Conservation (phyloP, 1,284 basidiomycete species). For the Malassezia sympodialis region DNA sequence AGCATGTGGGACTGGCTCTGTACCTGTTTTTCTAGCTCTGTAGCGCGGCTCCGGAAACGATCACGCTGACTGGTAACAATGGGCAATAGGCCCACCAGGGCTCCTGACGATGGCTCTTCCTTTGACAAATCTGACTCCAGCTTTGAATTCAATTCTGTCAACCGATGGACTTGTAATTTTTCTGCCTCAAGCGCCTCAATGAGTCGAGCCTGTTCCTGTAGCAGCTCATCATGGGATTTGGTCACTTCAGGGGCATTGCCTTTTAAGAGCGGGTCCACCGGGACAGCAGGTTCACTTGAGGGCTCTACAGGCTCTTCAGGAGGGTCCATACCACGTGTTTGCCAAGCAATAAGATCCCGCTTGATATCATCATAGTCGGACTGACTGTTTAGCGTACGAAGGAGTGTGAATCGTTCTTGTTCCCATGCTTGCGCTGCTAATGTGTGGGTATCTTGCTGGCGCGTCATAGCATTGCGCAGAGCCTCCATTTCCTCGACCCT, state of each 20-base stretch:
- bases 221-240: no score
- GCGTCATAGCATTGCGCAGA: conserved; percentile 56
- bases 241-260: not conserved
- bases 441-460: conserved; percentile 59
- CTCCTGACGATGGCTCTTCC: not conserved
- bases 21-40: conserved; percentile 89
- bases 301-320: not conserved
- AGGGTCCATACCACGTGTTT: not conserved
- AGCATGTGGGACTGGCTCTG: conserved; percentile 86
- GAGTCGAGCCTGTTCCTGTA: not conserved
- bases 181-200: not conserved
- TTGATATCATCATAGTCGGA: conserved; percentile 70
- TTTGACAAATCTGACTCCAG: conserved; percentile 71
- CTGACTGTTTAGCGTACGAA: conserved; percentile 20
- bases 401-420: conserved; percentile 68
- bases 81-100: conserved; percentile 21
- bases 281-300: not conserved
- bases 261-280: not conserved
- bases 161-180: conserved; percentile 28
- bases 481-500: not conserved
- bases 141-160: conserved; percentile 69
- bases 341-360: conserved; percentile 42
- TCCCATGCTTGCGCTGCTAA: conserved; percentile 59
- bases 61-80: conserved; percentile 78
- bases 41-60: conserved; percentile 53